These are phyloP conservation scores for Rhipidocladum racemiflorum DNA, from an alignment of 176 grass and related monocot species.

Conservation along the genomic window DNA sequence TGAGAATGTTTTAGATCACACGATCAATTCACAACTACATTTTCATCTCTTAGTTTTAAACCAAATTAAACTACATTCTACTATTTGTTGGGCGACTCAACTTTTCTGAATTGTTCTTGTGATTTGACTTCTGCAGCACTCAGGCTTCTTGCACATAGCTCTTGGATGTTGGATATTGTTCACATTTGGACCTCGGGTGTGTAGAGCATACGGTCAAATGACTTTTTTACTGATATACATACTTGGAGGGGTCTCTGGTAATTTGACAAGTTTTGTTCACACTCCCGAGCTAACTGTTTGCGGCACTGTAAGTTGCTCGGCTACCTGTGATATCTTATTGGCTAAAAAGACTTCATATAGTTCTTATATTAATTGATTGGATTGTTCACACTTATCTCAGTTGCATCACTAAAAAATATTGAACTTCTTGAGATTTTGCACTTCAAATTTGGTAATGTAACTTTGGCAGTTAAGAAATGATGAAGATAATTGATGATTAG, in stretches of 20 bases:
- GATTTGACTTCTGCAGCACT: constrained; percentile 51
- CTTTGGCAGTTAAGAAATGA: background rate
- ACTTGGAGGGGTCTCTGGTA: constrained; percentile 79
- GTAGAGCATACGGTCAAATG: constrained; percentile 59
- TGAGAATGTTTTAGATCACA: background rate
- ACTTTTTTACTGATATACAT: constrained; percentile 81
- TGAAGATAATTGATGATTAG: background rate
- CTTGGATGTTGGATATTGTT: constrained; percentile 72
- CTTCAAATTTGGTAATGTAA: background rate
- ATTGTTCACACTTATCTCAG: background rate
- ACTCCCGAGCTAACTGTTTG: constrained; percentile 79
- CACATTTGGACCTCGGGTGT: constrained; percentile 66
- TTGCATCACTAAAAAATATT: background rate
- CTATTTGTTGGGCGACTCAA: background rate
- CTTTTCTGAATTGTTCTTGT: constrained; percentile 22
- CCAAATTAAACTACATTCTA: background rate
- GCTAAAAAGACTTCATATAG: background rate
- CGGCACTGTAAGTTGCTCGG: constrained; percentile 60
- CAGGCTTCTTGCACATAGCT: constrained; percentile 70
- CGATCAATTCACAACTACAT: background rate
- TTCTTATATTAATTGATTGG: background rate
- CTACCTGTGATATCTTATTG: background rate
- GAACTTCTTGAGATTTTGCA: background rate
- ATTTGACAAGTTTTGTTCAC: constrained; percentile 76
- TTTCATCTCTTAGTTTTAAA: background rate